phyloP scores from a whole-genome alignment of 768 basidiomycete genomes.

The Tephrocybe rancida region DNA sequence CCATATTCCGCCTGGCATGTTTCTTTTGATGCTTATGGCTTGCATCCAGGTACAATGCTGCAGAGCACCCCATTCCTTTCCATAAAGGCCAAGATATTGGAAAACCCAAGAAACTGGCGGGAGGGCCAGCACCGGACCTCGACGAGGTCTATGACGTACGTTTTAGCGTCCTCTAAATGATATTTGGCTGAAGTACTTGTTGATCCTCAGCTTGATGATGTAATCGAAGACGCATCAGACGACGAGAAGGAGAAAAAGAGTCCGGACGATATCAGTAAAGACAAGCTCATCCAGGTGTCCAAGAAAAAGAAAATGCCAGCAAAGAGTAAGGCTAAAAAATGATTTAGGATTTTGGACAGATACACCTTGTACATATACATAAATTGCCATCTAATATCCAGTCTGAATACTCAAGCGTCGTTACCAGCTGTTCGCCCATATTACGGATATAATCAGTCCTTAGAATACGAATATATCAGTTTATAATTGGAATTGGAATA shows the following conservation, averaged over 20 bases:
- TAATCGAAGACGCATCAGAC: conserved; percentile 49
- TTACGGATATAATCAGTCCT: too few species aligned
- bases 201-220: conserved; percentile 43
- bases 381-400: background rate
- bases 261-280: conserved; percentile 30
- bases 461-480: too few species aligned
- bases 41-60: conserved; percentile 76
- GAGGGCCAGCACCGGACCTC: conserved; percentile 80
- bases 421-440: too few species aligned
- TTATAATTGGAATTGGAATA: too few species aligned
- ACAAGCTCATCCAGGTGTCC: conserved; percentile 39
- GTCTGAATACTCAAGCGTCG: too few species aligned
- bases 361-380: too few species aligned
- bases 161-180: conserved; percentile 4
- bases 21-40: background rate
- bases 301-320: conserved; percentile 39
- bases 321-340: conserved; percentile 18
- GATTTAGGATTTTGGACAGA: background rate
- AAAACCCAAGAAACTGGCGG: conserved; percentile 81
- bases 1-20: conserved; percentile 1
- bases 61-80: conserved; percentile 94
- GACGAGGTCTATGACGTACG: conserved; percentile 89
- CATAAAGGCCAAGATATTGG: conserved; percentile 85
- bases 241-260: conserved; percentile 42
- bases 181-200: background rate